A percentile compares a stretch with the other conserved stretches of the same genome.
phyloP scores from a whole-genome alignment of 2,329 filamentous ascomycete species.

The Colletotrichum abscissum region DNA sequence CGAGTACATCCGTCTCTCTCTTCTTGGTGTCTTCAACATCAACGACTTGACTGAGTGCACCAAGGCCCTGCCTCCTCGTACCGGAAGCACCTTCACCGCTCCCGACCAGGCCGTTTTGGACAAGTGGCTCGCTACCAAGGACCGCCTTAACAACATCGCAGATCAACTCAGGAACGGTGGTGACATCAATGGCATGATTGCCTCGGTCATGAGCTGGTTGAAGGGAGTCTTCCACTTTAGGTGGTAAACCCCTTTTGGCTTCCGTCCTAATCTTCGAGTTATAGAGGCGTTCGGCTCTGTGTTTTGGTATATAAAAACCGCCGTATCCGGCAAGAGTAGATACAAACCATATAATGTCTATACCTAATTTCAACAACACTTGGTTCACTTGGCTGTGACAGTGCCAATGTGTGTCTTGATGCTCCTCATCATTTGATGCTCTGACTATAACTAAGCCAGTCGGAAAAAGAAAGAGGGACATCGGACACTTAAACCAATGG shows the following conservation, averaged over 20 bases:
- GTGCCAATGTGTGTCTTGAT: neutral
- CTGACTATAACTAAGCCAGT: no score
- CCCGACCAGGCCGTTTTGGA: slow-evolving; percentile 27
- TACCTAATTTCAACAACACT: neutral
- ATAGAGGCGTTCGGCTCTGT: slow-evolving; percentile 14
- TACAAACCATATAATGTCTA: slow-evolving; percentile 25
- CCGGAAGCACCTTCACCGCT: slow-evolving; percentile 35
- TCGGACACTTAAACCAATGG: no score
- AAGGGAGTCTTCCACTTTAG: slow-evolving; percentile 21
- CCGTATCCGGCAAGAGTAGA: slow-evolving; percentile 13
- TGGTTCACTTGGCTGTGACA: neutral
- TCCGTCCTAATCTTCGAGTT: neutral
- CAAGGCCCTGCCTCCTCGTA: slow-evolving; percentile 55
- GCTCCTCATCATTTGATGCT: neutral
- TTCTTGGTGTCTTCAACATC: slow-evolving; percentile 67
- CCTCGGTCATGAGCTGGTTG: slow-evolving; percentile 16
- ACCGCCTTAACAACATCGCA: slow-evolving; percentile 52
- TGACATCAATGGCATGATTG: slow-evolving; percentile 17
- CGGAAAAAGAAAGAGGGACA: no score
- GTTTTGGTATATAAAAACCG: slow-evolving; percentile 4
- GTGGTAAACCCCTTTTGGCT: neutral
- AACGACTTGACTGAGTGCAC: slow-evolving; percentile 67
- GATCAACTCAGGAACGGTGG: slow-evolving; percentile 41
- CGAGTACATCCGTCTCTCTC: slow-evolving; percentile 63
- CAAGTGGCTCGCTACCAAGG: slow-evolving; percentile 43